These are phyloP conservation scores for Ustilago esculenta DNA, from an alignment of 1,284 basidiomycete species.

Conservation along the genomic window DNA sequence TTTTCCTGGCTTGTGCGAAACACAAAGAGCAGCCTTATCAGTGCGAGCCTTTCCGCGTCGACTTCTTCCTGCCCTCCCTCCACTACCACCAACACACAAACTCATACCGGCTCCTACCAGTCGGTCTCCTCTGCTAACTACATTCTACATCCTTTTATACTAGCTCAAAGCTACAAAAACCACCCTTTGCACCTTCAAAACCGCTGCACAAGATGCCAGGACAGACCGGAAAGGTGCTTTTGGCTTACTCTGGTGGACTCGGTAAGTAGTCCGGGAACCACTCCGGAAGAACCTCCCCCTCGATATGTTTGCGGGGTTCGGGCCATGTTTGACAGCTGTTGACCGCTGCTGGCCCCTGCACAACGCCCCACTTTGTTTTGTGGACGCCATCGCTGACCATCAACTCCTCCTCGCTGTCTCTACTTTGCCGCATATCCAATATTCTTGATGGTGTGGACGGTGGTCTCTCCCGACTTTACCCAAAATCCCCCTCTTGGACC, in stretches of 20 bases:
- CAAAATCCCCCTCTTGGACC: neutral
- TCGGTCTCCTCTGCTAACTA: neutral
- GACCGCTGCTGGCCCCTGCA: conserved; percentile 23
- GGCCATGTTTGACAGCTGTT: conserved; percentile 43
- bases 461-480: neutral
- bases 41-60: too few species aligned
- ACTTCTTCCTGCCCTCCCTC: neutral
- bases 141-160: neutral
- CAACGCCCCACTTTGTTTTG: conserved; percentile 5
- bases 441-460: neutral
- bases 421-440: conserved; percentile 1
- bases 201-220: conserved; percentile 36
- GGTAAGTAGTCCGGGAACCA: conserved; percentile 73
- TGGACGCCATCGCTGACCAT: conserved; percentile 35
- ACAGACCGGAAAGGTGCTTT: conserved; percentile 80
- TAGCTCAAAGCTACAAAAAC: neutral
- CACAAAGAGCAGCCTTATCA: conserved; percentile 40
- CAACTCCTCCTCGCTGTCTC: conserved; percentile 9
- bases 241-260: conserved; percentile 97
- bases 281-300: conserved; percentile 23
- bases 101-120: conserved; percentile 1
- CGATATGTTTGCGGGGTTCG: conserved; percentile 26
- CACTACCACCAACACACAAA: conserved; percentile 19
- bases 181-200: conserved; percentile 1
- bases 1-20: conserved; percentile 8